These are phyloP conservation scores for Lachancea quebecensis DNA, from an alignment of 805 yeast genomes.

Conservation along the genomic window DNA sequence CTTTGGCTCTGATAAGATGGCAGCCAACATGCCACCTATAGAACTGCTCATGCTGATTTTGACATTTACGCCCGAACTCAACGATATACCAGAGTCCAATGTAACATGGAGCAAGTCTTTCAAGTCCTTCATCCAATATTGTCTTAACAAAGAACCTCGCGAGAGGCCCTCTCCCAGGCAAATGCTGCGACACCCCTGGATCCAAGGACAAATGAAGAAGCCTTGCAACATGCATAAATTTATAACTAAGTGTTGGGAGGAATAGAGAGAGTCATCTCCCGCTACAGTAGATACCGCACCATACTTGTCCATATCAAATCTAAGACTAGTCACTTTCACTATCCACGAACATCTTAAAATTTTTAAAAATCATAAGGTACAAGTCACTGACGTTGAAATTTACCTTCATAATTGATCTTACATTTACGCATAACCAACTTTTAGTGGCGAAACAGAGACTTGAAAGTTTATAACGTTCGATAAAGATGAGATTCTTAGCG, in stretches of 20 bases:
- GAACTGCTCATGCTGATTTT: constrained; percentile 78
- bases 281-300: too few species aligned
- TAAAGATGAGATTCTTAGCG: constrained; percentile 2
- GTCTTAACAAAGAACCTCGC: constrained; percentile 70
- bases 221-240: constrained; percentile 81
- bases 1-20: constrained; percentile 42
- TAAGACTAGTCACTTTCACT: not conserved
- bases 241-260: constrained; percentile 65
- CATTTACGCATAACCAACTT: not conserved
- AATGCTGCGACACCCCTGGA: constrained; percentile 92
- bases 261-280: constrained; percentile 1
- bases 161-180: constrained; percentile 90
- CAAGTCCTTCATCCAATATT: constrained; percentile 72
- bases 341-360: not conserved
- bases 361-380: not conserved
- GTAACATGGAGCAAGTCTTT: constrained; percentile 79
- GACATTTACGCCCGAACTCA: constrained; percentile 71
- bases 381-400: too few species aligned
- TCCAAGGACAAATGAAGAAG: constrained; percentile 64
- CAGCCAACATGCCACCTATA: constrained; percentile 64
- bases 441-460: too few species aligned
- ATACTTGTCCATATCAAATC: too few species aligned
- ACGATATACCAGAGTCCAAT: constrained; percentile 68
- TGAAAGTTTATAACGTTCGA: not conserved
- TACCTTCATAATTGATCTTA: not conserved